Evolutionary conservation across 2,329 filamentous ascomycete genomes (phyloP).

Genomic region (Ceratocystis destructans): DNA sequence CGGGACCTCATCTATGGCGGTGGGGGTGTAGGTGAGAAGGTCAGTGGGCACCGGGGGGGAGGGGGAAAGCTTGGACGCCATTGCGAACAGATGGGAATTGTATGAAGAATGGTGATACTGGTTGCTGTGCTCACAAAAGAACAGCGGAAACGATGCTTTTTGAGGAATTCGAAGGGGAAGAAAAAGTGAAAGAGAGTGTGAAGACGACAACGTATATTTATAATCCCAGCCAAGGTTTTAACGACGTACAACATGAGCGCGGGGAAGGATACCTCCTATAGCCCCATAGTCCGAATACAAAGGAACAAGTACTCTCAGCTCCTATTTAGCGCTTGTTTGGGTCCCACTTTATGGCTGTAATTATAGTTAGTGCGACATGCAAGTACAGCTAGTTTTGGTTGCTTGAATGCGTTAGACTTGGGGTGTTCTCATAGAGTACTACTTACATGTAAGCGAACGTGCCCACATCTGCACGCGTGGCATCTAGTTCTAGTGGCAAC

Average conservation of each 20-base stretch:
- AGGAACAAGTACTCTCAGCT: too few relatives aligned
- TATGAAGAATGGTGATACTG: too few relatives aligned
- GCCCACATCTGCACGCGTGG: too few relatives aligned
- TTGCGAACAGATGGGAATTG: neutral
- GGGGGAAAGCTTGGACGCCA: neutral
- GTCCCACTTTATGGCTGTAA: too few relatives aligned
- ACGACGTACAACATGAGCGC: neutral
- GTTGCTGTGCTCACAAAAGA: neutral
- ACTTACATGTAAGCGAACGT: too few relatives aligned
- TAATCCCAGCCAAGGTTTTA: neutral
- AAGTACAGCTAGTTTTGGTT: too few relatives aligned
- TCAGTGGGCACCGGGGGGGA: constrained; percentile 11
- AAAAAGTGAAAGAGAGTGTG: neutral
- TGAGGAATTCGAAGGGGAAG: neutral
- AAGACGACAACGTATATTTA: neutral
- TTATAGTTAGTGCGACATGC: too few relatives aligned
- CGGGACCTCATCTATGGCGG: constrained; percentile 35
- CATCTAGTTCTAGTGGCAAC: too few relatives aligned
- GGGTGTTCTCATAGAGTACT: too few relatives aligned
- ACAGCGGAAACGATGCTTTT: neutral
- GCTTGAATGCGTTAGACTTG: too few relatives aligned
- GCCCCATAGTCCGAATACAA: neutral
- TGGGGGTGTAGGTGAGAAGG: constrained; percentile 26
- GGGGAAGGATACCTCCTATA: neutral
- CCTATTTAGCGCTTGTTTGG: too few relatives aligned